Percentiles rank a stretch among this genome's conserved stretches.
Conservation (phyloP, 2,329 filamentous ascomycete genomes). For the Colletotrichum abscissum region DNA sequence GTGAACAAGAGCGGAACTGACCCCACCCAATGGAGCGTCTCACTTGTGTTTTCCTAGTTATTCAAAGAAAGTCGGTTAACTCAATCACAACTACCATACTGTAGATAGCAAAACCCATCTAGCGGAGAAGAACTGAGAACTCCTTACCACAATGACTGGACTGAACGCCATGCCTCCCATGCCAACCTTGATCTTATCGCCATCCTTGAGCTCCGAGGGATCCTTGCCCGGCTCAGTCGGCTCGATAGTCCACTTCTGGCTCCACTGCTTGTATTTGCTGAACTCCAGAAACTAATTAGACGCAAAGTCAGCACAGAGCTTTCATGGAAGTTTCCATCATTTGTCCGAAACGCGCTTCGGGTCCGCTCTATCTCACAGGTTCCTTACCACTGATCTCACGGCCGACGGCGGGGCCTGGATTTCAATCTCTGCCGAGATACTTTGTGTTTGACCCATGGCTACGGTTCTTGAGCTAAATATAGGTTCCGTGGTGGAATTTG, state of each 20-base stretch:
- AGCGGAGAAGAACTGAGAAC: not conserved
- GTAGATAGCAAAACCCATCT: not conserved
- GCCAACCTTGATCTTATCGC: conserved; percentile 10
- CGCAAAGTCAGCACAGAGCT: not conserved
- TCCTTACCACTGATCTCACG: conserved; percentile 10
- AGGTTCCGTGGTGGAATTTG: not conserved
- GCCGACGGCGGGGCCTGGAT: conserved; percentile 2
- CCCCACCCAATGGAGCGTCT: conserved; percentile 4
- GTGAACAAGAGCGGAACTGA: not conserved
- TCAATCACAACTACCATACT: fast-evolving
- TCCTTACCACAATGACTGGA: not conserved
- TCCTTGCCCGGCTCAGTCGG: not conserved
- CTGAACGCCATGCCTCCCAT: not conserved
- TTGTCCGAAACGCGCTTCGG: not conserved
- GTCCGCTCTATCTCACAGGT: no score
- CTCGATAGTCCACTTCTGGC: not conserved
- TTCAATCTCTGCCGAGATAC: not conserved
- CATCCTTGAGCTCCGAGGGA: not conserved
- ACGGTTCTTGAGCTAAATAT: not conserved
- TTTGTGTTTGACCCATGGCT: not conserved
- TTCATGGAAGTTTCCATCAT: not conserved
- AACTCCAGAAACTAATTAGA: conserved; percentile 11
- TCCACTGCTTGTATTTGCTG: conserved; percentile 3
- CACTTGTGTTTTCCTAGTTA: conserved; percentile 1
- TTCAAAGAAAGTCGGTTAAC: not conserved